These are phyloP conservation scores for Ophiocordyceps australis DNA, from an alignment of 2,329 filamentous ascomycete species.

Conservation along the genomic window DNA sequence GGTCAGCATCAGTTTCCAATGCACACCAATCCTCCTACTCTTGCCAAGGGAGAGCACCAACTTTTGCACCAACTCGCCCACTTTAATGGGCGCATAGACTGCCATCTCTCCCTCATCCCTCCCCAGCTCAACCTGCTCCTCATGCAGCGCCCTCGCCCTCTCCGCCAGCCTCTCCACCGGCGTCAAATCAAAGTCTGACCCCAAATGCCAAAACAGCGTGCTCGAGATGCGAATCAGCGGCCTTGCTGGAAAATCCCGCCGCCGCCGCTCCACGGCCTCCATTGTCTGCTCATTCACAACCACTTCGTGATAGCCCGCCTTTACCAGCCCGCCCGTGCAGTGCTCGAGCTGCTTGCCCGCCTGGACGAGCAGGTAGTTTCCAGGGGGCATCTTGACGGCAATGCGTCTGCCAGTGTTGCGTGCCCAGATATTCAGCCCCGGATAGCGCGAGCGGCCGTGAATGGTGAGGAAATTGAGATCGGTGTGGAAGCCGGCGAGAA, in stretches of 20 bases:
- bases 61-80: constrained; percentile 39
- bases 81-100: constrained; percentile 34
- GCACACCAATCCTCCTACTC: too few species aligned
- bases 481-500: constrained; percentile 45
- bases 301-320: constrained; percentile 44
- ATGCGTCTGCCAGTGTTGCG: constrained; percentile 42
- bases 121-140: constrained; percentile 27
- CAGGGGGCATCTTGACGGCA: constrained; percentile 36
- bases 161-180: constrained; percentile 30
- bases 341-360: constrained; percentile 46
- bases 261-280: constrained; percentile 24
- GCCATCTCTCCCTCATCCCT: constrained; percentile 32
- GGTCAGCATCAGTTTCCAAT: too few species aligned
- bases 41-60: too few species aligned
- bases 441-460: constrained; percentile 43
- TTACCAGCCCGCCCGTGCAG: constrained; percentile 39
- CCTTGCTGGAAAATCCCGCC: constrained; percentile 21
- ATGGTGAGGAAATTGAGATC: constrained; percentile 49
- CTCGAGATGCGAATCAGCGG: constrained; percentile 39
- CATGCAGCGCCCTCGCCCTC: constrained; percentile 23
- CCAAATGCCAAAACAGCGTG: constrained; percentile 43
- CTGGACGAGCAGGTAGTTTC: constrained; percentile 40
- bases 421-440: constrained; percentile 43
- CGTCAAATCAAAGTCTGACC: constrained; percentile 33
- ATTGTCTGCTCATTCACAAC: constrained; percentile 35